Evolutionary conservation across 2,329 filamentous ascomycete genomes (phyloP), one percentile per base, ranked within the genome.

Genomic region (Rutstroemia sp.): DNA sequence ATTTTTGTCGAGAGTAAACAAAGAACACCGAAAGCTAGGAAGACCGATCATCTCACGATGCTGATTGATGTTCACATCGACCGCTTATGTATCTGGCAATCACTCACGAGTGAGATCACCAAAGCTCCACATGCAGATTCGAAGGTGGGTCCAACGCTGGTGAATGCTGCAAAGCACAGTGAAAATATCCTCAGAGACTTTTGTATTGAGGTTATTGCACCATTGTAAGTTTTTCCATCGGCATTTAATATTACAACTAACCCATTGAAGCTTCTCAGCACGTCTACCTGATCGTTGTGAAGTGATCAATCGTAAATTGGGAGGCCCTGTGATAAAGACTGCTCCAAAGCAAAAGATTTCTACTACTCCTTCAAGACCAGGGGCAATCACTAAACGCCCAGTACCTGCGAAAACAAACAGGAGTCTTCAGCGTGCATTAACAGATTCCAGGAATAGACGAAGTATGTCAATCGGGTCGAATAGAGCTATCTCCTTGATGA

Each of bases 21-120:
- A 8, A 64, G 61, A 45, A 44, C 57, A n/a, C 19, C 49, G 4
- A 69, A 62, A 66, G 67, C 62, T 61, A 73, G 64, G 63, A 71
- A 65, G 60, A 52, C 63, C 3, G 80, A 86, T 61, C 83, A 90
- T 63, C 73, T 89, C 6, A 77, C 79, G 1, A 73, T 83, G 7
- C 75, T 89, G 19, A 74, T 91, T 4, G 88, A 92, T 66, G 75
- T 90, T 0, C 80, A 91, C 52, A 81, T 89, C 7, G 89, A 94
- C 69, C 83, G 87, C 48, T 74, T 94, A 23, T 90, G 86, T 65
- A 94, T 94, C 58, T 92, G 88, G 88, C 87, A 92, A 67, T 90
- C 88, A 3, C 85, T 88, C 7, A 82, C 84, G 38, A 73, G 82
- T 21, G 81, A 87, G 61, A 79, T 82, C 54, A 70, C 79, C 46